Base-by-base conservation (phyloP, 2,329 filamentous ascomycete species). In the Colletotrichum lupini region DNA sequence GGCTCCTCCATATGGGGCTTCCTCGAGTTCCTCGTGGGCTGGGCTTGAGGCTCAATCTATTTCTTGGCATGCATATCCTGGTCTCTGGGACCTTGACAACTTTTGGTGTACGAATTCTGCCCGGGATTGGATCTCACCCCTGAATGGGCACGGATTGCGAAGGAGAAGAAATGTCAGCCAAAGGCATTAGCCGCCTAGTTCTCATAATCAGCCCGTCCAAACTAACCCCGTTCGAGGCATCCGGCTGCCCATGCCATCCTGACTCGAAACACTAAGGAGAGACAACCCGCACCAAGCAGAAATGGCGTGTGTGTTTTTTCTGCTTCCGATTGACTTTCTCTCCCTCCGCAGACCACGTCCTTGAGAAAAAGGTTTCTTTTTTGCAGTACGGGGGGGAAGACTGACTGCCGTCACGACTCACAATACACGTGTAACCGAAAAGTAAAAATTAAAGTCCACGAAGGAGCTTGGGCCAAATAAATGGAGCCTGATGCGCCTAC, bases 1-100 rank as follows among this genome's bases (percentile, higher is more conserved):
- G 32, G 55, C 42, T 49, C 42, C 42, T 49, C 42, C 3, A 49
- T 49, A 49, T 49, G 42, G 42, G 42, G 42, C 37, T 42, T 49
- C n/a, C 19, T 24, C 14, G 30, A 35, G 59, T 52, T 37, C 19
- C 8, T 35, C 11, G 66, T 24, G 59, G 46, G 66, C 53, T 35
- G 37, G 59, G 37, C 52, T 68, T 69, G 70, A 73, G 70, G 60
- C 70, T 73, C 70, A 73, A 60, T 70, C 19, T 52, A 32, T 46
- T 22, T 11, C 70, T 57, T 68, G 65, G 65, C 65, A 63, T 70
- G 70, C 67, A 65, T 49, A 70, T 61, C 67, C 60, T 32, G 24
- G 53, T 42, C 46, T 60, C 19, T 24, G 69, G 46, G 49, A 49
- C 42, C 42, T 9, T 46, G 67, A 42, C 37, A 42, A 16, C 37